A percentile compares a stretch with the other conserved stretches of the same genome.
phyloP scores from a whole-genome alignment of 2,329 filamentous ascomycete genomes.

The Lasiodiplodia gonubiensis region DNA sequence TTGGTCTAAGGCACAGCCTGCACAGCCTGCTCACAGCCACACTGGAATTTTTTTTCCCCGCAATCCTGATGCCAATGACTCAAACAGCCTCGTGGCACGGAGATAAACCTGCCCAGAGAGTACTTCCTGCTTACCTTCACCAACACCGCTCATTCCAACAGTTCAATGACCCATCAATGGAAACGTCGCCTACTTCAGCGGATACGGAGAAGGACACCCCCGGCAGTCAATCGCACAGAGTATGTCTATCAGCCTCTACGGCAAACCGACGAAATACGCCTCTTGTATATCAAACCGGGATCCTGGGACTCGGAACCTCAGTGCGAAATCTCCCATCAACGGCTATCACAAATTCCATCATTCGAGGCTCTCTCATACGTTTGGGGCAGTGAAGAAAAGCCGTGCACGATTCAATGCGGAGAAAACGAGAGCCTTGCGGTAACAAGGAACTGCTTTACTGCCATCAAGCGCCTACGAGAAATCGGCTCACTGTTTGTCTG shows the following conservation, averaged over 20 bases:
- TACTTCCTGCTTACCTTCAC: no score
- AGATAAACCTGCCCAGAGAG: no score
- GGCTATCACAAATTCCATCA: rapidly evolving
- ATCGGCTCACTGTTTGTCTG: neutral
- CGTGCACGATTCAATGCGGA: neutral
- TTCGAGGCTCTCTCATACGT: neutral
- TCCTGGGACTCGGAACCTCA: neutral
- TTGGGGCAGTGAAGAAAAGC: neutral
- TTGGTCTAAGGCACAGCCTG: no score
- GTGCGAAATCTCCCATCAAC: neutral
- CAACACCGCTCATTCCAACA: no score
- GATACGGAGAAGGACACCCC: no score
- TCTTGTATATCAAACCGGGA: neutral
- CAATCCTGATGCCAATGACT: no score
- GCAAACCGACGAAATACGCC: neutral
- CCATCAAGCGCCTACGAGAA: neutral
- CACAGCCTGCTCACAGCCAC: no score
- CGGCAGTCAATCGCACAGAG: no score
- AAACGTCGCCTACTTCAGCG: no score
- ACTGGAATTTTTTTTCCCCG: no score
- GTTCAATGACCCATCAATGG: no score
- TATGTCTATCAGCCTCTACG: neutral
- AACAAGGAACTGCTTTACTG: neutral
- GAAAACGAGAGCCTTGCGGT: neutral
- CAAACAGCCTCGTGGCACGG: no score